Percentiles rank a stretch among this genome's conserved stretches.
phyloP scores from a whole-genome alignment of 768 basidiomycete genomes.

The Boletus tomentosulus region DNA sequence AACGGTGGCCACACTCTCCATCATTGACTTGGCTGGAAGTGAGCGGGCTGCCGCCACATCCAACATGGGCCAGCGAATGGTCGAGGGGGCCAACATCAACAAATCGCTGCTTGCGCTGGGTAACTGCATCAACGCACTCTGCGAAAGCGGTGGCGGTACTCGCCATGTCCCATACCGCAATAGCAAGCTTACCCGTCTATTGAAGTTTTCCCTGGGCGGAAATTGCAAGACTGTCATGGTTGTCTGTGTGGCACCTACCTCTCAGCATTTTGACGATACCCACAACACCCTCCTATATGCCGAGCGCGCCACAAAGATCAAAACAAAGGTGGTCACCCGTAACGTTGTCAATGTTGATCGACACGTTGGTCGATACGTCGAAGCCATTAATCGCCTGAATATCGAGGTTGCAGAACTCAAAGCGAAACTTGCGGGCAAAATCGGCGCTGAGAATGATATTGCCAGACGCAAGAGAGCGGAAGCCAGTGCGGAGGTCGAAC shows the following conservation, averaged over 20 bases:
- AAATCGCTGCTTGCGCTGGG: conserved; percentile 95
- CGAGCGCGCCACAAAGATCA: conserved; percentile 96
- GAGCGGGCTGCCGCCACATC: conserved; percentile 94
- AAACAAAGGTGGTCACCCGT: conserved; percentile 93
- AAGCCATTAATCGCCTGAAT: conserved; percentile 88
- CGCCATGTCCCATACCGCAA: conserved; percentile 97
- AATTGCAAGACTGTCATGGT: conserved; percentile 99
- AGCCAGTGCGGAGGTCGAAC: conserved; percentile 67
- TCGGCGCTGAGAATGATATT: conserved; percentile 57
- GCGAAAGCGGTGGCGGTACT: conserved; percentile 83
- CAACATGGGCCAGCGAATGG: conserved; percentile 98
- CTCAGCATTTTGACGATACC: conserved; percentile 95
- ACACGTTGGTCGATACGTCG: conserved; percentile 93
- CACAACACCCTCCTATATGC: conserved; percentile 98
- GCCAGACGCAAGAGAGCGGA: conserved; percentile 66
- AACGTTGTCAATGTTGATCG: conserved; percentile 95
- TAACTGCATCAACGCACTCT: conserved; percentile 98
- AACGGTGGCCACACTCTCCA: conserved; percentile 88
- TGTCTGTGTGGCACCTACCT: conserved; percentile 94
- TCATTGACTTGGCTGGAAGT: conserved; percentile 97
- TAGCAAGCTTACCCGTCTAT: conserved; percentile 94
- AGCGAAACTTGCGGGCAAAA: conserved; percentile 74
- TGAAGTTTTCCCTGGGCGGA: conserved; percentile 97
- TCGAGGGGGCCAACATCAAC: conserved; percentile 99
- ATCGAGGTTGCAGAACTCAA: conserved; percentile 82